Percentiles rank a stretch among this genome's conserved stretches.
phyloP scores from a whole-genome alignment of 306 rosid genomes.

The Nissolia schottii region DNA sequence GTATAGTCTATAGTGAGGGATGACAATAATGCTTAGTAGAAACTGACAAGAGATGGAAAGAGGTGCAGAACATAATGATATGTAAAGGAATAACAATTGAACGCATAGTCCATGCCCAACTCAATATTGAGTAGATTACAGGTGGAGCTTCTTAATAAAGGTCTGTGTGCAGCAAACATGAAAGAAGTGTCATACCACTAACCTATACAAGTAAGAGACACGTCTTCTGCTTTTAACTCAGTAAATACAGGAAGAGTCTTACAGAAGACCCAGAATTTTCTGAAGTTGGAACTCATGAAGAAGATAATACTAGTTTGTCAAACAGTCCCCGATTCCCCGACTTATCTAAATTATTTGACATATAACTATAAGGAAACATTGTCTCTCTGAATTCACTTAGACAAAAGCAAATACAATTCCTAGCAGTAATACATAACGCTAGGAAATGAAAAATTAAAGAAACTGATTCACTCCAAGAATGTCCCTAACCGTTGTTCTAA shows the following conservation, averaged over 20 bases:
- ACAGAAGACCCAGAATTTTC: background rate
- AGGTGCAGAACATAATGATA: background rate
- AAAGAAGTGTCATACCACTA: background rate
- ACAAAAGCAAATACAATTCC: background rate
- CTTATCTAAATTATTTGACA: background rate
- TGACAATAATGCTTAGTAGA: background rate
- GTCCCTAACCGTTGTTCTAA: background rate
- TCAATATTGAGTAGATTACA: background rate
- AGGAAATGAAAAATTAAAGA: background rate
- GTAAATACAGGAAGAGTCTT: background rate
- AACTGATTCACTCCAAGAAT: background rate
- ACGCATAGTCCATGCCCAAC: background rate
- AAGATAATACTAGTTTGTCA: background rate
- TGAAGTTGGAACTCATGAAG: background rate
- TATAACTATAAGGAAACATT: background rate
- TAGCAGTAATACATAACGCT: background rate
- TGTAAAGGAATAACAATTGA: background rate
- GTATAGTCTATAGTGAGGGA: background rate
- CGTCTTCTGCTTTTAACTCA: background rate
- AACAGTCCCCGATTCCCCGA: background rate
- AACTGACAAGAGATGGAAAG: background rate
- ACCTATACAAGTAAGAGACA: background rate
- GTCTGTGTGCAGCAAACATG: background rate
- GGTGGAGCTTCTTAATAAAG: conserved; percentile 1
- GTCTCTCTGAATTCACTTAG: background rate